Percentiles rank a stretch among this genome's conserved stretches.
Evolutionary conservation across 192 early-diverging fungal species (phyloP).

Genomic region (Coemansia sp.): DNA sequence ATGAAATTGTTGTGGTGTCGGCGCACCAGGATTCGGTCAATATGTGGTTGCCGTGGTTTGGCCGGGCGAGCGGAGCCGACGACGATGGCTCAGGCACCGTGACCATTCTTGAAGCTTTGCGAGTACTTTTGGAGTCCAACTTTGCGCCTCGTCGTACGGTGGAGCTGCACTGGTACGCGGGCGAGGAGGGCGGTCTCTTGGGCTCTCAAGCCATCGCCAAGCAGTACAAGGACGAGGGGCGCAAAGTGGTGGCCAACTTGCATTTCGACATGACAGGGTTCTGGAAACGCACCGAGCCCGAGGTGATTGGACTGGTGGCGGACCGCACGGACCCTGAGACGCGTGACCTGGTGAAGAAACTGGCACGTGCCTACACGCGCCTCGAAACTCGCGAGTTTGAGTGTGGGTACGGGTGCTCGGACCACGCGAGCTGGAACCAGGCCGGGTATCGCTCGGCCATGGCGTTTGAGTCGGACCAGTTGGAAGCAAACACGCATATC

Average conservation of each 20-base stretch:
- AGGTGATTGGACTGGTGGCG: constrained; percentile 75
- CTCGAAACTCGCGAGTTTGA: constrained; percentile 68
- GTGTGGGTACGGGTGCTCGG: constrained; percentile 88
- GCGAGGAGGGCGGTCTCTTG: constrained; percentile 84
- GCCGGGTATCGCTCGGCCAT: constrained; percentile 87
- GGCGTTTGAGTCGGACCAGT: constrained; percentile 71
- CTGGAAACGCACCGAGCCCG: constrained; percentile 56
- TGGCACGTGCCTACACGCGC: constrained; percentile 66
- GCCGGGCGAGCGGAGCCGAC: constrained; percentile 75
- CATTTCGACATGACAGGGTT: constrained; percentile 96
- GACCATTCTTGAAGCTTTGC: constrained; percentile 88
- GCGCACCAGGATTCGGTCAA: constrained; percentile 94
- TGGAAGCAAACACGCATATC: constrained; percentile 75
- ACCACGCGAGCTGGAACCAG: constrained; percentile 90
- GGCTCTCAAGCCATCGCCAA: constrained; percentile 78
- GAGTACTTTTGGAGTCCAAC: constrained; percentile 83
- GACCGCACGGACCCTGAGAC: constrained; percentile 75
- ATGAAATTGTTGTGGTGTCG: constrained; percentile 73
- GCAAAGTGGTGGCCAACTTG: constrained; percentile 71
- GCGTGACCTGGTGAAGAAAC: constrained; percentile 55
- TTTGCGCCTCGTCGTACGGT: constrained; percentile 74
- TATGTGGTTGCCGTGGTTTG: constrained; percentile 72
- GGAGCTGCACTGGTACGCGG: constrained; percentile 96
- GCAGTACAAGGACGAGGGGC: constrained; percentile 58
- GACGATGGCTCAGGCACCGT: constrained; percentile 93